Evolutionary conservation across 768 basidiomycete species (phyloP).

Genomic region (Boletus sp.): DNA sequence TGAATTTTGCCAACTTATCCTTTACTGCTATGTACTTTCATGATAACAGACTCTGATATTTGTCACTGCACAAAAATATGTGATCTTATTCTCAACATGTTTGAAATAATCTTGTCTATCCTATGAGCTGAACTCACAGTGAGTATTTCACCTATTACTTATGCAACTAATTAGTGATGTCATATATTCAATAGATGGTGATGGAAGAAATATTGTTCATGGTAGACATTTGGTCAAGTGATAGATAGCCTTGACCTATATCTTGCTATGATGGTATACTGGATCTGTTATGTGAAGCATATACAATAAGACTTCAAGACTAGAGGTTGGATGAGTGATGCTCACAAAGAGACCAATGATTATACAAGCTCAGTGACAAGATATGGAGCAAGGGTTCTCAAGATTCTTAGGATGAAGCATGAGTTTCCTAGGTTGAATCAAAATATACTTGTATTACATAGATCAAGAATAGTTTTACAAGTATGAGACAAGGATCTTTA

Average conservation of each 20-base stretch:
- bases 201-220: constrained; percentile 25
- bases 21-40: neutral
- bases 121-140: neutral
- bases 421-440: too few species aligned
- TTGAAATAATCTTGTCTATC: neutral
- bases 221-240: constrained; percentile 36
- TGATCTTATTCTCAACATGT: neutral
- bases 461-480: too few species aligned
- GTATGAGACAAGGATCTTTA: too few species aligned
- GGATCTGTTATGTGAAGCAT: too few species aligned
- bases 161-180: neutral
- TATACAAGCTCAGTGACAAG: too few species aligned
- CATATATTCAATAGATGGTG: neutral
- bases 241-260: constrained; percentile 20
- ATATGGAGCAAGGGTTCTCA: too few species aligned
- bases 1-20: neutral
- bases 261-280: constrained; percentile 38
- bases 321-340: too few species aligned
- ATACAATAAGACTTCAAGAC: too few species aligned
- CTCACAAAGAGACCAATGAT: too few species aligned
- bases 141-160: neutral
- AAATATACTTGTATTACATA: too few species aligned
- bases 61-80: neutral
- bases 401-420: too few species aligned
- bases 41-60: constrained; percentile 7